Evolutionary conservation across 805 yeast species (phyloP).

Genomic region (Kuraishia floccosa): DNA sequence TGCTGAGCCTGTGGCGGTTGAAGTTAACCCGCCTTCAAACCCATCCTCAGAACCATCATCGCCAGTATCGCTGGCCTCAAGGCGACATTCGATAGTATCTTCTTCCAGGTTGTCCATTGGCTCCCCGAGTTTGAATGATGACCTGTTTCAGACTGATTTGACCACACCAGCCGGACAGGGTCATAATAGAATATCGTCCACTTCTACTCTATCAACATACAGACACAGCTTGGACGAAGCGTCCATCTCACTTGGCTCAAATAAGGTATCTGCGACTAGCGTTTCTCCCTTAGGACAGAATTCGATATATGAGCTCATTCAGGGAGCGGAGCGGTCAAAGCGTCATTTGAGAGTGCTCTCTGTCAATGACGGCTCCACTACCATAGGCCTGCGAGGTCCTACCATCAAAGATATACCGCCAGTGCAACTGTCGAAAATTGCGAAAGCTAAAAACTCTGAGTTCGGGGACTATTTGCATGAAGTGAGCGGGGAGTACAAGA

Average conservation of each 20-base stretch:
- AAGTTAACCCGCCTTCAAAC: no score
- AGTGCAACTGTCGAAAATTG: conserved; percentile 47
- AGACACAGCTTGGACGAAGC: conserved; percentile 20
- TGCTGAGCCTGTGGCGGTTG: no score
- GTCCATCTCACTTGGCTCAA: conserved; percentile 24
- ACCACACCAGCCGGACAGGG: background rate
- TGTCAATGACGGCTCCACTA: conserved; percentile 22
- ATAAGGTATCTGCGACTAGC: conserved; percentile 23
- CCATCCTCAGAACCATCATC: no score
- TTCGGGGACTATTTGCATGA: conserved; percentile 32
- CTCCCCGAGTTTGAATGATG: conserved; percentile 9
- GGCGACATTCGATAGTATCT: no score
- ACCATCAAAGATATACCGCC: conserved; percentile 80
- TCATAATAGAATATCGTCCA: conserved; percentile 8
- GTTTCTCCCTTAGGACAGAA: conserved; percentile 59
- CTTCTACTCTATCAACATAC: conserved; percentile 12
- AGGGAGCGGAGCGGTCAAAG: conserved; percentile 23
- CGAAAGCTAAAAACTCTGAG: conserved; percentile 27
- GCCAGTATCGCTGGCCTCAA: no score
- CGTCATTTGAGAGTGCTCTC: conserved; percentile 15
- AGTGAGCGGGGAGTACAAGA: conserved; percentile 31
- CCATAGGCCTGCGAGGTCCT: conserved; percentile 48
- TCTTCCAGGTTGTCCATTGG: background rate
- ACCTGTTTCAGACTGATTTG: conserved; percentile 3
- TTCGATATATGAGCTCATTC: conserved; percentile 67